Conservation (phyloP, 2,329 filamentous ascomycete genomes). For the Kalaharituber pfeilii region DNA sequence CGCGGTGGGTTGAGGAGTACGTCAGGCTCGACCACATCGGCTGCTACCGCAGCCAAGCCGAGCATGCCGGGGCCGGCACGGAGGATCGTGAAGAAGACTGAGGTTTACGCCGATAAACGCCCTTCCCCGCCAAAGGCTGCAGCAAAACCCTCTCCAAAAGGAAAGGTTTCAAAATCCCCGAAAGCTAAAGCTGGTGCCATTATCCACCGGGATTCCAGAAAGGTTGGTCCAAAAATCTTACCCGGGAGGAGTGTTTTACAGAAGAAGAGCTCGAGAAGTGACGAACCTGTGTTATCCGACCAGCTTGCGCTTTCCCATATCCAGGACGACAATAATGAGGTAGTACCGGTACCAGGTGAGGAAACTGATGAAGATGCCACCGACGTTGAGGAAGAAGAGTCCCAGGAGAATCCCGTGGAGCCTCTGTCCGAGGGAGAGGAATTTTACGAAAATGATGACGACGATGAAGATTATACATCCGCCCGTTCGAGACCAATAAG, state of each 20-base stretch:
- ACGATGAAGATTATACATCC: slow-evolving; percentile 13
- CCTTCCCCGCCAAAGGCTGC: not conserved
- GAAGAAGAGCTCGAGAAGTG: not conserved
- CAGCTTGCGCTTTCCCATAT: not conserved
- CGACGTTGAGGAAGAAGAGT: slow-evolving; percentile 6
- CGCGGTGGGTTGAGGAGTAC: slow-evolving; percentile 9
- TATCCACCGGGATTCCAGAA: not conserved
- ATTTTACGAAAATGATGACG: slow-evolving; percentile 12
- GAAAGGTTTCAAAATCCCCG: not conserved
- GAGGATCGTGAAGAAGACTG: slow-evolving; percentile 13
- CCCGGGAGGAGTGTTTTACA: not conserved
- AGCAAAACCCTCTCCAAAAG: not conserved
- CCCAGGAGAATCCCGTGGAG: slow-evolving; percentile 2
- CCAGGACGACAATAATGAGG: not conserved
- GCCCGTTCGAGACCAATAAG: slow-evolving; percentile 3
- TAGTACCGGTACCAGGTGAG: slow-evolving; percentile 2
- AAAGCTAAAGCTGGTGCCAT: not conserved
- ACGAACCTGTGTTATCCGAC: not conserved
- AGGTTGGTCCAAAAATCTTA: not conserved
- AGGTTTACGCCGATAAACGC: slow-evolving; percentile 16
- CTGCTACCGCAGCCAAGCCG: not conserved
- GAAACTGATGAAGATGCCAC: slow-evolving; percentile 12
- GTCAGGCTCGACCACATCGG: slow-evolving; percentile 3
- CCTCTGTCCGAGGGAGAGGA: slow-evolving; percentile 14
- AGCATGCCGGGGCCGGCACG: slow-evolving; percentile 5